Conservation (phyloP, 139 green algal species). For the Picochlorum sp. region DNA sequence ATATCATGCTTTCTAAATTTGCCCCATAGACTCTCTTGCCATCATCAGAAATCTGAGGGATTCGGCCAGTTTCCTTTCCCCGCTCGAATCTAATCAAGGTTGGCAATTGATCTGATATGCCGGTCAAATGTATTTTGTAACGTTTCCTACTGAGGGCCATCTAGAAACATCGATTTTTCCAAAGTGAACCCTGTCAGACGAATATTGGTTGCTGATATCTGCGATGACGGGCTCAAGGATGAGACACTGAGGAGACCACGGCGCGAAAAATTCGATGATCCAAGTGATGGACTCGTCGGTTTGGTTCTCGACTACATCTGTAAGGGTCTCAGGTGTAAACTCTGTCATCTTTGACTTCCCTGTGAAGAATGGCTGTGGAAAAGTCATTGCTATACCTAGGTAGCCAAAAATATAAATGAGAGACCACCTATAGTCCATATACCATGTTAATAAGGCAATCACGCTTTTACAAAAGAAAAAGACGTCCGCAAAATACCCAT, state of each 20-base stretch:
- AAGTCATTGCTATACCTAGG: slow-evolving; percentile 25
- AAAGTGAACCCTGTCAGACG: slow-evolving; percentile 27
- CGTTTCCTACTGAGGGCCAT: slow-evolving; percentile 29
- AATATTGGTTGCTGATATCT: slow-evolving; percentile 34
- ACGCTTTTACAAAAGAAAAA: slow-evolving; percentile 22
- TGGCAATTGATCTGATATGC: slow-evolving; percentile 31
- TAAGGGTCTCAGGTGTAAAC: slow-evolving; percentile 31
- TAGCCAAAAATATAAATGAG: slow-evolving; percentile 11
- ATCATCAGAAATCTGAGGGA: slow-evolving; percentile 43
- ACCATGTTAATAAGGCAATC: slow-evolving; percentile 18
- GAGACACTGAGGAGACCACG: slow-evolving; percentile 35
- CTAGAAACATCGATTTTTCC: slow-evolving; percentile 36
- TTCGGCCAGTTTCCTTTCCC: slow-evolving; percentile 37
- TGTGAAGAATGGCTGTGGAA: slow-evolving; percentile 31
- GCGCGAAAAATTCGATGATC: slow-evolving; percentile 39
- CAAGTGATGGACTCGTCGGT: slow-evolving; percentile 7
- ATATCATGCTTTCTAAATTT: slow-evolving; percentile 31
- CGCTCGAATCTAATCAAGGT: slow-evolving; percentile 51
- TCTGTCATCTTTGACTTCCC: slow-evolving; percentile 22
- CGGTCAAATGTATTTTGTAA: slow-evolving; percentile 17
- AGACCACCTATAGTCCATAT: slow-evolving; percentile 24
- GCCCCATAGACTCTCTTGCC: slow-evolving; percentile 19
- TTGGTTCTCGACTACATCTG: slow-evolving; percentile 16
- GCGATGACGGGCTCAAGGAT: slow-evolving; percentile 41
- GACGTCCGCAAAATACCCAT: slow-evolving; percentile 18